Evolutionary conservation across 1,284 basidiomycete species (phyloP), one percentile per base, ranked within the genome.

Genomic region (Ceratobasidium sp.): DNA sequence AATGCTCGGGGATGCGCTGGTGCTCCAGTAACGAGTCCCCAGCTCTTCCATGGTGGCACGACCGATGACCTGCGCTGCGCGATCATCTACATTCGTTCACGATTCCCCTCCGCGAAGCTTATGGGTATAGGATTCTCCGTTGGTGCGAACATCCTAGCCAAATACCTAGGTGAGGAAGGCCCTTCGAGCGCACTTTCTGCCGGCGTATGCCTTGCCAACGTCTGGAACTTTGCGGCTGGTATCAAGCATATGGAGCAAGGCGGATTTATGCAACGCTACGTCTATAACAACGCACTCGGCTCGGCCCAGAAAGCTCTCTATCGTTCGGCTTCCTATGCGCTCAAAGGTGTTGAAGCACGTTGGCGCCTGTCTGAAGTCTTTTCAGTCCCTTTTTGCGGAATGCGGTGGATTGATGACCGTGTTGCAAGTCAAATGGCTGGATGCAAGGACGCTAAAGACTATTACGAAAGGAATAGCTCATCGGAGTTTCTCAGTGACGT

Each of bases 91-190:
- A 76, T 86, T 27, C 79, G 49, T 31, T 69, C 78, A 58, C 76
- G 77, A n/a, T 82, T 80, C 58, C 83, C 84, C 1, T 68, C 77
- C 4, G 93, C 95, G 0, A 90, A 90, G 4, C 80, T 98, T 42
- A 81, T 96, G 32, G 96, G 93, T 15, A 80, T 97, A 31, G 94
- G 94, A 6, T 99, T 98, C 81, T 97, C 94, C 1, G 86, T 99
- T 52, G 97, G 97, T 58, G 93, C 95, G 42, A 93, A 93, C 75
- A 89, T 98, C 50, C 80, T 99, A 72, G 90, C 93, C 17, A 87
- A 93, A 72, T 98, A 97, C 78, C 80, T 96, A 52, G 94, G 92
- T 4, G 90, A 97, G 78, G 91, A 96, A 76, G 91, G 91, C 0
- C 77, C 78, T 1, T 47, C 71, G 0, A 82, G 81, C 1, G 78